Conservation (phyloP, 2,329 filamentous ascomycete genomes). For the Zymoseptoria tritici region DNA sequence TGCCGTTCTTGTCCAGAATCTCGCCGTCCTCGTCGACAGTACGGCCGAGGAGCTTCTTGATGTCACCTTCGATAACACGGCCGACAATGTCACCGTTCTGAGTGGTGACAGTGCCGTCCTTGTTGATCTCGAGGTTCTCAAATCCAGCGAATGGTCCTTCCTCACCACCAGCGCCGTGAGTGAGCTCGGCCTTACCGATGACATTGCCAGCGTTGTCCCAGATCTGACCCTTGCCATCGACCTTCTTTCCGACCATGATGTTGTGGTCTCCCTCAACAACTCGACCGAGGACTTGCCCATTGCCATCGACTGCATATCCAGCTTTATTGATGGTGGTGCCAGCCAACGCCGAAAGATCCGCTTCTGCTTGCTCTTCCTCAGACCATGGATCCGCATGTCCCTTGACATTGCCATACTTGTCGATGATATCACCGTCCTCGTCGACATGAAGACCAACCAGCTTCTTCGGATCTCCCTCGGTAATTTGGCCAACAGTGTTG, state of each 20-base stretch:
- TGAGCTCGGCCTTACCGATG: conserved; percentile 52
- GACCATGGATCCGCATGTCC: conserved; percentile 54
- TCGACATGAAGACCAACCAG: conserved; percentile 70
- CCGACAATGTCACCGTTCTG: conserved; percentile 41
- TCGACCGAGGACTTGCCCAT: conserved; percentile 52
- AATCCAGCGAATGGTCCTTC: conserved; percentile 56
- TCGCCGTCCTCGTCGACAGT: conserved; percentile 46
- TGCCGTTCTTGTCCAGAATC: conserved; percentile 48
- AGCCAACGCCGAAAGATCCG: conserved; percentile 52
- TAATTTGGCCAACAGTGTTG: conserved; percentile 64
- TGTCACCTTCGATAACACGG: conserved; percentile 43
- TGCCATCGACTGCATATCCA: conserved; percentile 54
- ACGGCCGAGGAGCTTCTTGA: conserved; percentile 46
- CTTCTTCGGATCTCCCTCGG: conserved; percentile 62
- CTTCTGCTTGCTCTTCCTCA: conserved; percentile 40
- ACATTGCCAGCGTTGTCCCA: conserved; percentile 58
- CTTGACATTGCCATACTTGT: conserved; percentile 61
- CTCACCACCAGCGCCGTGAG: conserved; percentile 41
- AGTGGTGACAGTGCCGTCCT: conserved; percentile 50
- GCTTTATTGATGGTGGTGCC: conserved; percentile 58
- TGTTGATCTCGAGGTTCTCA: conserved; percentile 48
- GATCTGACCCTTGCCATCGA: conserved; percentile 55
- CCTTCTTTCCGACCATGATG: conserved; percentile 53
- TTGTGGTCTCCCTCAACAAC: conserved; percentile 51
- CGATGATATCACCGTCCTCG: conserved; percentile 73